Base-by-base conservation (phyloP, 768 basidiomycete species). In the Termitomyces sp. region DNA sequence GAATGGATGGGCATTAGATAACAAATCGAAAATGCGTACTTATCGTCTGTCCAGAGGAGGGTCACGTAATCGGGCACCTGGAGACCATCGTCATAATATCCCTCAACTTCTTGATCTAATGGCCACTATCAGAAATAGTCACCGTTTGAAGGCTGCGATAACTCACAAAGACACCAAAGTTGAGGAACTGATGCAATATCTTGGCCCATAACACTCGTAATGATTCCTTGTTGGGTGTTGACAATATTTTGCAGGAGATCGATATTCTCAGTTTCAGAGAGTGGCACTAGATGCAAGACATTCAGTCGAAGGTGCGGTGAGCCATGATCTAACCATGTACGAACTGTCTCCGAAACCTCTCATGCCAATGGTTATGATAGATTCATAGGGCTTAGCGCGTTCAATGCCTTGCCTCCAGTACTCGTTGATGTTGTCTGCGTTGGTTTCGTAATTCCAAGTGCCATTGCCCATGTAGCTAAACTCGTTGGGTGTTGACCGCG, bases 11-110 rank as follows among this genome's bases (percentile, higher is more conserved):
- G 7, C 1, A 23, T 35, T 13, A 3, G 12, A 20, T n/a, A 15
- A 2, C 18, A 40, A 53, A 15, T 20, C 27, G n/a, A 52, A 12
- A 10, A 31, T 27, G 5, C 48, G 61, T 46, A 84, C 83, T 88
- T 89, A 63, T 89, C 88, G 58, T 90, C 88, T 1, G 86, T 72
- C 86, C 85, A 87, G 27, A 87, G 72, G 3, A 87, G 69, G 9
- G 78, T 82, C 20, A 87, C 72, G 61, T 85, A 84, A 45, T 86
- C 85, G 0, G 81, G 80, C 3, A 83, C 84, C 3, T 69, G 67
- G 73, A 86, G 70, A 7, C 85, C 84, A 53, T 81, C 72, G 53
- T 84, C 80, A 56, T 84, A 88, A 62, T 84, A 86, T 2, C 79
- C 83, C 63, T 84, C 77, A 7, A 88, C 87, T 62, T 88, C 86